These are phyloP conservation scores for Chlorella vulgaris DNA, from an alignment of 139 green algal genomes.

Conservation along the genomic window DNA sequence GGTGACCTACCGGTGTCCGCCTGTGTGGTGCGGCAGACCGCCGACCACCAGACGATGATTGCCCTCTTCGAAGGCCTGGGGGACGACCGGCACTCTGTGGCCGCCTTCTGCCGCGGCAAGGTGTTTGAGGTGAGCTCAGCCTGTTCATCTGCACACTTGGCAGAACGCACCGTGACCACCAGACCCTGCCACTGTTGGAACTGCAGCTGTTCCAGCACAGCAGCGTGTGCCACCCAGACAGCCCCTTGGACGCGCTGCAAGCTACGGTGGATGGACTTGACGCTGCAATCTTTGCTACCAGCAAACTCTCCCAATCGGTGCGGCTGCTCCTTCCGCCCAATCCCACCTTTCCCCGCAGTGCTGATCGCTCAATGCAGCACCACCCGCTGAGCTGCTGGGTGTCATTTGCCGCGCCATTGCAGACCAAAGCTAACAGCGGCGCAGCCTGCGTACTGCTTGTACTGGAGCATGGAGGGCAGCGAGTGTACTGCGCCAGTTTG, in stretches of 20 bases:
- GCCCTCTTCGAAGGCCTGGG: conserved; percentile 33
- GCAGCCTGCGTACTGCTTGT: neutral
- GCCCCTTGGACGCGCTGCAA: conserved; percentile 13
- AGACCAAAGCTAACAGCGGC: conserved; percentile 31
- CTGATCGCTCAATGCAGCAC: no score
- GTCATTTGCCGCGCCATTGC: no score
- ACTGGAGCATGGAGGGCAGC: conserved; percentile 17
- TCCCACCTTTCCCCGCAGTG: neutral
- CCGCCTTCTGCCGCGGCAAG: conserved; percentile 1
- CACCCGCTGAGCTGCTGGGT: no score
- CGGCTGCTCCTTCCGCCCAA: neutral
- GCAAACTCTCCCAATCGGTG: neutral
- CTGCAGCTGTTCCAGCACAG: conserved; percentile 15
- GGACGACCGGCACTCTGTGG: neutral
- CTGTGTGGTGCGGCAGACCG: conserved; percentile 2
- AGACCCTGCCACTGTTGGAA: no score
- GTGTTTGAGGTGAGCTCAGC: conserved; percentile 2
- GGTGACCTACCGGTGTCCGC: no score
- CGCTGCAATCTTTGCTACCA: neutral
- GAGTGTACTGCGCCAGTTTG: conserved; percentile 21
- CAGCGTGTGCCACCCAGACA: neutral
- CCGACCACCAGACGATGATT: neutral
- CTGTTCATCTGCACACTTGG: no score
- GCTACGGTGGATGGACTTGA: conserved; percentile 8
- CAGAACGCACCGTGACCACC: no score